Conservation (phyloP, 1,284 basidiomycete genomes). For the Fomes fomentarius region DNA sequence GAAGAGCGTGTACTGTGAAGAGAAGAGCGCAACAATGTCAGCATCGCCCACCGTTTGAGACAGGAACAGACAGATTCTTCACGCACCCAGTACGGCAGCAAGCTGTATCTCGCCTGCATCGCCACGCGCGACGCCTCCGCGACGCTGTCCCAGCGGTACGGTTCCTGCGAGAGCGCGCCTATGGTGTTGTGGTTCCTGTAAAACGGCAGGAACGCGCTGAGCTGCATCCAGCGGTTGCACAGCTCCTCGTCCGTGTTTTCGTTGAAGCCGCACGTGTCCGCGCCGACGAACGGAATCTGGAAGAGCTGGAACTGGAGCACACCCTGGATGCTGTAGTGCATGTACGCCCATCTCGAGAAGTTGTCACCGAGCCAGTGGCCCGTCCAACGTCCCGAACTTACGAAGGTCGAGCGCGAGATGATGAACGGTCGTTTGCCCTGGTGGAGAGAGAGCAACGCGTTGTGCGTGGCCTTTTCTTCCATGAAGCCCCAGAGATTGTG, state of each 20-base stretch:
- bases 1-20: slow-evolving; percentile 76
- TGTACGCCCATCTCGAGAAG: slow-evolving; percentile 67
- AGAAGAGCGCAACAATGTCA: no score
- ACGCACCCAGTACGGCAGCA: slow-evolving; percentile 77
- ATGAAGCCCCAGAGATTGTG: slow-evolving; percentile 72
- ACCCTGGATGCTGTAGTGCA: slow-evolving; percentile 66
- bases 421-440: slow-evolving; percentile 67
- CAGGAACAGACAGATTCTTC: neutral
- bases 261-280: slow-evolving; percentile 56
- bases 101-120: slow-evolving; percentile 66
- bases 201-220: slow-evolving; percentile 75
- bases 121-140: slow-evolving; percentile 72
- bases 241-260: slow-evolving; percentile 75
- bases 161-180: slow-evolving; percentile 70
- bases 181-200: slow-evolving; percentile 71
- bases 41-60: no score
- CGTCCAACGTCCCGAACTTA: slow-evolving; percentile 65
- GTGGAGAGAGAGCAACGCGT: slow-evolving; percentile 51
- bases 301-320: slow-evolving; percentile 78
- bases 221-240: slow-evolving; percentile 82
- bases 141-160: slow-evolving; percentile 78
- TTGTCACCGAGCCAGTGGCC: slow-evolving; percentile 63
- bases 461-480: slow-evolving; percentile 64
- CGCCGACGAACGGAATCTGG: slow-evolving; percentile 81
- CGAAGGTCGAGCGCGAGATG: slow-evolving; percentile 68